Base-by-base conservation (phyloP, 805 yeast species). In the Lipomyces chichibuensis region DNA sequence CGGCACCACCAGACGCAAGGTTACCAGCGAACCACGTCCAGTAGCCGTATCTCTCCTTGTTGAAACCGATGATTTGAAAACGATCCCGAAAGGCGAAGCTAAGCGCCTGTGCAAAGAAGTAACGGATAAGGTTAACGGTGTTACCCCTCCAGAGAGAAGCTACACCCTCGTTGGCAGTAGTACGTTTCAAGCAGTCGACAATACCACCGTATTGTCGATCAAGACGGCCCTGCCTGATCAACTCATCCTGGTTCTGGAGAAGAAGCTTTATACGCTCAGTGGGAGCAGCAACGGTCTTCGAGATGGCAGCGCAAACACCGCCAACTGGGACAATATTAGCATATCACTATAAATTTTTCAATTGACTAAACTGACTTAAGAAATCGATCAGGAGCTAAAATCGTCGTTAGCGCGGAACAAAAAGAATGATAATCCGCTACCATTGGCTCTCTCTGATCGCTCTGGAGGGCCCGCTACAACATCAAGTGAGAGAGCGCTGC, bases 41-140 rank as follows among this genome's bases (percentile, higher is more conserved):
- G 91, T 92, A 92, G 77, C 90, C 89, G 77, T 92, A 97, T 14
- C 35, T 46, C 63, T 89, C 92, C 88, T 92, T 92, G 89, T 92
- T 92, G 92, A 92, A 92, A 84, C 97, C 97, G 81, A 92, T 83
- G 77, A 88, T 87, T 89, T 92, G 93, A 86, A 93, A 91, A 85
- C 91, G 90, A 83, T 93, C 98, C 87, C 92, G 93, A 94, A 92
- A 93, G 79, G 98, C 98, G 79, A 92, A 93, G 90, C 93, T 92
- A 81, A 92, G 88, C 77, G 98, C 98, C 85, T 92, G 98, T 82
- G 98, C 93, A 83, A 98, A 98, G 96, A 92, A 92, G 88, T 93
- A 92, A 87, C 98, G 91, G 85, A 92, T 89, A 81, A 92, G 97
- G 84, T 92, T 92, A 79, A 98, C 98, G 74, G 97, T 93, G 93